Percentiles rank a stretch among this genome's conserved stretches.
phyloP scores from a whole-genome alignment of 2,329 filamentous ascomycete genomes.

The Pseudogymnoascus sp. region DNA sequence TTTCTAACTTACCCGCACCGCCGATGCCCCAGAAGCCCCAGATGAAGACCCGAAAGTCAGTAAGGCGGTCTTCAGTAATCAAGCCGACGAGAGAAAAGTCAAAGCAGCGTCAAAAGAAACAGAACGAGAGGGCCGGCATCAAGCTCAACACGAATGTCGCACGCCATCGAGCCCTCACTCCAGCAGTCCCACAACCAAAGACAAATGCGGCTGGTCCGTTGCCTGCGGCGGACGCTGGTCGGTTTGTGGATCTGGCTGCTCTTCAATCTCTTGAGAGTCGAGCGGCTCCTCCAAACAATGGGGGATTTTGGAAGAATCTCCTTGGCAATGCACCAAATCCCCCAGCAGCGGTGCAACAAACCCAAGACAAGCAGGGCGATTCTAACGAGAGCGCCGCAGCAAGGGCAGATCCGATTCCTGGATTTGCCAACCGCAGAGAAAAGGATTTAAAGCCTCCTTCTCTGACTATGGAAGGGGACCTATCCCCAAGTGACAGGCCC shows the following conservation, averaged over 20 bases:
- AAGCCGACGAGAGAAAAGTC: constrained; percentile 41
- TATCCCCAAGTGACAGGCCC: constrained; percentile 61
- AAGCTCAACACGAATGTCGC: constrained; percentile 63
- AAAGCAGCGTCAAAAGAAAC: constrained; percentile 49
- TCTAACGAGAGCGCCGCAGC: not conserved
- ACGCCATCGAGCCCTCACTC: constrained; percentile 34
- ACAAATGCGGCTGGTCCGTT: constrained; percentile 5
- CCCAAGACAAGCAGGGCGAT: not conserved
- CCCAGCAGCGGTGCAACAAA: not conserved
- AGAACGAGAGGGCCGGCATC: constrained; percentile 55
- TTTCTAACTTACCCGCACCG: constrained; percentile 15
- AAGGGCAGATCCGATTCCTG: not conserved
- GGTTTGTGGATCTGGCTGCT: constrained; percentile 46
- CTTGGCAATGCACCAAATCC: not conserved
- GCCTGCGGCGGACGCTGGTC: constrained; percentile 16
- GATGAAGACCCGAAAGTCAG: constrained; percentile 11
- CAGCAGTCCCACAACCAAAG: constrained; percentile 31
- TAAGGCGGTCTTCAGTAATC: constrained; percentile 24
- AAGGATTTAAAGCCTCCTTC: not conserved
- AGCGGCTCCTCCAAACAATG: constrained; percentile 13
- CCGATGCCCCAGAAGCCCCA: constrained; percentile 16
- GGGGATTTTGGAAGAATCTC: constrained; percentile 23
- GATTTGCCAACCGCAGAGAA: not conserved
- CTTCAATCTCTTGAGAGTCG: constrained; percentile 47
- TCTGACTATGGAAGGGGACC: constrained; percentile 30